phyloP scores from a whole-genome alignment of 2,329 filamentous ascomycete genomes.

The Aureobasidium sp. region DNA sequence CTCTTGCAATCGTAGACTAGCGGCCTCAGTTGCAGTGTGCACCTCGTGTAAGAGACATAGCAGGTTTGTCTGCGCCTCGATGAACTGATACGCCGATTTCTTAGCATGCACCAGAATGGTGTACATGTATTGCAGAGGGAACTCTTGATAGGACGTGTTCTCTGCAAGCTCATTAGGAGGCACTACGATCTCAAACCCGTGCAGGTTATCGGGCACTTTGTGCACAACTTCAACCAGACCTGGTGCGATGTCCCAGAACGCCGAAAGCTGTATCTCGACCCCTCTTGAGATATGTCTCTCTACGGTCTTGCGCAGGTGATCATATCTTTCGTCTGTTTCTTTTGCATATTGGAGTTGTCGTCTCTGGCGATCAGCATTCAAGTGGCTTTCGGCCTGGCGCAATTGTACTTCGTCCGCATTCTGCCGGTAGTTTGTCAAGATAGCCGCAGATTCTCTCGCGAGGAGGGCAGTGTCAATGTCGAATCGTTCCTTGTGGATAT shows the following conservation, averaged over 20 bases:
- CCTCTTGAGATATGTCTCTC: slow-evolving; percentile 80
- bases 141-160: slow-evolving; percentile 71
- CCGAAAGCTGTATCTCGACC: slow-evolving; percentile 83
- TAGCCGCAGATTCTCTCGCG: neutral
- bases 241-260: slow-evolving; percentile 97
- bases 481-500: slow-evolving; percentile 75
- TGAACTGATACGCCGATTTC: slow-evolving; percentile 93
- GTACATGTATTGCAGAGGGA: slow-evolving; percentile 87
- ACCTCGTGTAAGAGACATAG: slow-evolving; percentile 88
- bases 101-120: slow-evolving; percentile 78
- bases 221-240: slow-evolving; percentile 70
- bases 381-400: slow-evolving; percentile 65
- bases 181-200: slow-evolving; percentile 65
- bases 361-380: slow-evolving; percentile 66
- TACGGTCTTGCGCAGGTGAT: slow-evolving; percentile 70
- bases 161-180: slow-evolving; percentile 74
- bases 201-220: slow-evolving; percentile 55
- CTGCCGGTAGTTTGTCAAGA: slow-evolving; percentile 60
- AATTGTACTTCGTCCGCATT: neutral
- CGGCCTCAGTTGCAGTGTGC: slow-evolving; percentile 66
- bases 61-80: slow-evolving; percentile 87
- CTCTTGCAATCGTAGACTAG: slow-evolving; percentile 60
- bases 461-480: slow-evolving; percentile 46
- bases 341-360: slow-evolving; percentile 64
- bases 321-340: slow-evolving; percentile 64